These are phyloP conservation scores for Sphagnum contortum DNA, from an alignment of 225 moss, liverwort and hornwort genomes.

Conservation along the genomic window DNA sequence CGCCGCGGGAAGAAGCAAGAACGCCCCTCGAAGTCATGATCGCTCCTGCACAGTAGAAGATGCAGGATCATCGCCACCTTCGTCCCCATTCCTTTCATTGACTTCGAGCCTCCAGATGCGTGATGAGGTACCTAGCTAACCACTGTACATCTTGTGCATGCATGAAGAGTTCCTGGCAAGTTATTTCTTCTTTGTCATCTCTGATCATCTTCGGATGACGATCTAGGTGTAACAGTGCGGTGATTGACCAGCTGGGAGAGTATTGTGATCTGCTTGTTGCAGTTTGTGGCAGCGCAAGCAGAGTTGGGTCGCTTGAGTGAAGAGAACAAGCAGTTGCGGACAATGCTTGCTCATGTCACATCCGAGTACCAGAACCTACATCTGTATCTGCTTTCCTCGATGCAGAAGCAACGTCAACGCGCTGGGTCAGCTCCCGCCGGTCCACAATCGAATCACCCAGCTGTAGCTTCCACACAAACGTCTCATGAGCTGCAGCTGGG, in stretches of 20 bases:
- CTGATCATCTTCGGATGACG: no score
- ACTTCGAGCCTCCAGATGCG: constrained; percentile 19
- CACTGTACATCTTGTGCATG: background rate
- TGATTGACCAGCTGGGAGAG: background rate
- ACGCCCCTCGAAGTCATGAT: constrained; percentile 9
- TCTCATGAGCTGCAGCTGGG: background rate
- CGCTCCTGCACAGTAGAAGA: constrained; percentile 40
- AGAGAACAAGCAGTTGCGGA: constrained; percentile 33
- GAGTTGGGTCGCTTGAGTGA: constrained; percentile 26
- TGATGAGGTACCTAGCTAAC: constrained; percentile 22
- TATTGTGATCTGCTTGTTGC: background rate
- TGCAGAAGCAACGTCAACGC: constrained; percentile 22
- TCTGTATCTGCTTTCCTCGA: constrained; percentile 31
- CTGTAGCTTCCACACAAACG: no score
- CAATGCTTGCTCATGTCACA: constrained; percentile 34
- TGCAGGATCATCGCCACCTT: constrained; percentile 18
- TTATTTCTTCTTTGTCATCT: background rate
- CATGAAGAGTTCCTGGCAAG: background rate
- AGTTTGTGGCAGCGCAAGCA: constrained; percentile 28
- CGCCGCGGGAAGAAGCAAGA: constrained; percentile 2
- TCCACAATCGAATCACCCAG: background rate
- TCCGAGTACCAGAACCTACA: constrained; percentile 44
- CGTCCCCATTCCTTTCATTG: constrained; percentile 18
- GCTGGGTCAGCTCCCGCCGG: constrained; percentile 12
- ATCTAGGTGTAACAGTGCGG: background rate